A percentile compares a stretch with the other conserved stretches of the same genome.
Conservation (phyloP, 345 rosid species). For the Psidium friedrichsthalianum region DNA sequence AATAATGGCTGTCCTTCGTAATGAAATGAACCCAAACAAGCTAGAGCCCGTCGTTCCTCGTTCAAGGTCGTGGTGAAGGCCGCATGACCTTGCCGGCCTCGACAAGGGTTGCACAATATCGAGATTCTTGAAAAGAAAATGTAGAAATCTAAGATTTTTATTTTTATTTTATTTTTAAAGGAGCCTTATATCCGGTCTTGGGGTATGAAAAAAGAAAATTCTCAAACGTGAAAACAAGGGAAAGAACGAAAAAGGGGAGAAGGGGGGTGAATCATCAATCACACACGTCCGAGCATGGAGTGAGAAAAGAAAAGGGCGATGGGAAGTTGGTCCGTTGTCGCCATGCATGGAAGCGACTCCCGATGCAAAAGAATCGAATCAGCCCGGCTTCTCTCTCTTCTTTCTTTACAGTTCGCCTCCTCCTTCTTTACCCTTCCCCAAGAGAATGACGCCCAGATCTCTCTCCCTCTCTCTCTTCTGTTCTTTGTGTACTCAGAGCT, state of each 20-base stretch:
- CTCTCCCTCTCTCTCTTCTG: background rate
- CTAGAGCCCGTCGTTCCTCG: background rate
- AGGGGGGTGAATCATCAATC: background rate
- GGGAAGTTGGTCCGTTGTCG: background rate
- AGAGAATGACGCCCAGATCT: background rate
- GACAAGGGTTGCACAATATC: background rate
- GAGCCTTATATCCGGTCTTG: background rate
- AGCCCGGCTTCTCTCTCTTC: conserved; percentile 12
- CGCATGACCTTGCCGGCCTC: background rate
- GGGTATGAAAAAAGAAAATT: background rate
- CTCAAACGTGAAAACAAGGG: background rate
- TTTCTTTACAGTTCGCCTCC: background rate
- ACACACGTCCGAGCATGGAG: background rate
- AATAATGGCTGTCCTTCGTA: background rate
- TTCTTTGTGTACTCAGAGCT: background rate
- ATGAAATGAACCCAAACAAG: background rate
- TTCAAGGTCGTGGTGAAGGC: background rate
- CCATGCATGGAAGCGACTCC: conserved; percentile 45
- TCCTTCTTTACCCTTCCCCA: background rate
- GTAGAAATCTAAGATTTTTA: background rate
- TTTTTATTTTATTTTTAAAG: background rate
- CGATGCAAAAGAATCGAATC: conserved; percentile 37
- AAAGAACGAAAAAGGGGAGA: background rate
- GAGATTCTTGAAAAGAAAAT: background rate
- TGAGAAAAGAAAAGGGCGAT: background rate